Evolutionary conservation across 2,329 filamentous ascomycete species (phyloP), one percentile per base, ranked within the genome.

Genomic region (Aspergillus hortae): DNA sequence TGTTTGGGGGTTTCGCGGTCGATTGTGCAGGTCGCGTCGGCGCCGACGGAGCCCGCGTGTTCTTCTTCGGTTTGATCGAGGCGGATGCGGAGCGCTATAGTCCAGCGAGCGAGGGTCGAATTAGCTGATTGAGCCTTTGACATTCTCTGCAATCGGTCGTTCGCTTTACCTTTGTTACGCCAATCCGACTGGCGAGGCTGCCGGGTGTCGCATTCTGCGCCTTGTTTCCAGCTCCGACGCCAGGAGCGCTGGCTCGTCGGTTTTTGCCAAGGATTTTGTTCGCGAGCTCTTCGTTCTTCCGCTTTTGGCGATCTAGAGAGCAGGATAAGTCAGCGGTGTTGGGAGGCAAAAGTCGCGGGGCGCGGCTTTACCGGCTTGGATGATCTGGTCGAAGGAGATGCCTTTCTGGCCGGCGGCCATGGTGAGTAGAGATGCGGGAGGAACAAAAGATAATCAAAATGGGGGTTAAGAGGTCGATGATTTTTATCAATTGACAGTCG

Each of bases 111-210:
- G 17, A 27, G 25, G 4, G 10, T 30, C 27, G 27, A 30, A 30
- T 30, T 30, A 30, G 27, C 27, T 11, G 10, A 30, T 10, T 23
- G 23, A 30, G 7, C 6, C 7, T 10, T 30, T 9, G 10, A 11
- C 9, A 2, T 30, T 30, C 3, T 30, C 27, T 30, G 27, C 10
- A 9, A 30, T 15, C 23, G 27, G 15, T 15, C 23, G 15, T 32
- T 48, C 54, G 27, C 40, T 48, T 55, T 70, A 74, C 81, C 77
- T 86, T 86, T 54, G 74, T 74, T 32, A 85, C 73, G 44, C 81
- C 81, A 51, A 83, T 79, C 67, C 82, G 75, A 68, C 83, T 85
- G 46, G 83, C 80, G 27, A 86, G 73, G 46, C 73, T 77, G 2
- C 70, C 73, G 56, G 74, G 76, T 65, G 69, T 75, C 61, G 70